phyloP scores from a whole-genome alignment of 768 basidiomycete genomes.

The Serendipita sp. region DNA sequence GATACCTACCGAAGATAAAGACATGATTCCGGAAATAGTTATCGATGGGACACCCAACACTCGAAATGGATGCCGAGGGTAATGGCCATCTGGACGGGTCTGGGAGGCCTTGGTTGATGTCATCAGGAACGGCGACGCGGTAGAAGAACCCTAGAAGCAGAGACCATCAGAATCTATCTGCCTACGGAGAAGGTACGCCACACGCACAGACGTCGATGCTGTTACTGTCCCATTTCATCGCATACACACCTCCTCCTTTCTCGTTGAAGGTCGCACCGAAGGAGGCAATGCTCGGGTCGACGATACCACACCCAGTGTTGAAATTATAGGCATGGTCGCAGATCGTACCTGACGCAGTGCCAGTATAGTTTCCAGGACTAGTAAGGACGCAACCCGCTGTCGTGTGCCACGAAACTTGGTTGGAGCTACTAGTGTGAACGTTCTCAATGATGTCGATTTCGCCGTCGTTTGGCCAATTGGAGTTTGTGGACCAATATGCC shows the following conservation, averaged over 20 bases:
- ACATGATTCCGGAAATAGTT: constrained; percentile 51
- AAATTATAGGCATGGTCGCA: constrained; percentile 26
- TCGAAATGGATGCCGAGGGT: constrained; percentile 44
- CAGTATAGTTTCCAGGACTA: constrained; percentile 39
- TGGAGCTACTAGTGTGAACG: constrained; percentile 70
- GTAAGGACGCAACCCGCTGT: constrained; percentile 51
- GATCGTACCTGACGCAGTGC: constrained; percentile 34
- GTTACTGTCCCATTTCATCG: constrained; percentile 74
- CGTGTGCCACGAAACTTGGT: constrained; percentile 68
- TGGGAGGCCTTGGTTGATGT: constrained; percentile 45
- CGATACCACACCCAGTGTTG: constrained; percentile 64
- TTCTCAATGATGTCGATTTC: constrained; percentile 56
- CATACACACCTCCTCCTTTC: constrained; percentile 70
- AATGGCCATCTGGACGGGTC: constrained; percentile 51
- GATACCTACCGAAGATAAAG: constrained; percentile 51
- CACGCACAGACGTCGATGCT: constrained; percentile 60
- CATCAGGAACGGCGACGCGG: constrained; percentile 54
- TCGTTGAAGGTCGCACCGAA: constrained; percentile 72
- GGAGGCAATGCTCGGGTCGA: constrained; percentile 65
- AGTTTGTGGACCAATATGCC: constrained; percentile 2
- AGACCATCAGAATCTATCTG: background rate
- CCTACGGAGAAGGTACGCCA: background rate
- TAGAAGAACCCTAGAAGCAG: constrained; percentile 45
- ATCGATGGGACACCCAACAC: constrained; percentile 38
- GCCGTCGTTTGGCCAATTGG: constrained; percentile 33